Evolutionary conservation across 1,284 basidiomycete species (phyloP).

Genomic region (Boletus sp.): DNA sequence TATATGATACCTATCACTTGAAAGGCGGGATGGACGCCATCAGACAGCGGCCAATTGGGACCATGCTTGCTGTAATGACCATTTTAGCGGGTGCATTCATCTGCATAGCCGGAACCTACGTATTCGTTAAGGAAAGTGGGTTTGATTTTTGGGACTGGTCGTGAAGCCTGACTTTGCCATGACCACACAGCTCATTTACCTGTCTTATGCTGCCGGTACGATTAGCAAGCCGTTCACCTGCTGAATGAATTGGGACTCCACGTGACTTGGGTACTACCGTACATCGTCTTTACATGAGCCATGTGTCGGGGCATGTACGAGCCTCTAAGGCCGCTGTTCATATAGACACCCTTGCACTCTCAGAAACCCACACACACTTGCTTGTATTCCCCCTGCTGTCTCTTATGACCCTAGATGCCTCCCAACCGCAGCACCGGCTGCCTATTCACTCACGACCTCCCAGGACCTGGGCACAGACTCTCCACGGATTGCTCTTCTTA

Average conservation of each 20-base stretch:
- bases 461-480: slow-evolving; percentile 49
- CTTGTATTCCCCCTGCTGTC: slow-evolving; percentile 1
- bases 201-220: too few species aligned
- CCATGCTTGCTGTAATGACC: slow-evolving; percentile 41
- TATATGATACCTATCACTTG: slow-evolving; percentile 43
- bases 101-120: slow-evolving; percentile 47
- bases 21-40: slow-evolving; percentile 36
- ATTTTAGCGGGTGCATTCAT: slow-evolving; percentile 50
- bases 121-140: slow-evolving; percentile 43
- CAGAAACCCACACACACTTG: background rate
- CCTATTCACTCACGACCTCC: slow-evolving; percentile 59
- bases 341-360: slow-evolving; percentile 10
- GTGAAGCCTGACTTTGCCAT: background rate
- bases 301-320: background rate
- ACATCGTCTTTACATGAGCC: slow-evolving; percentile 22
- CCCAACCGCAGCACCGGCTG: slow-evolving; percentile 40
- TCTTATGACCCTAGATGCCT: slow-evolving; percentile 22
- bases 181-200: too few species aligned
- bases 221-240: too few species aligned
- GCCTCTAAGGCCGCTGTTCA: slow-evolving; percentile 4
- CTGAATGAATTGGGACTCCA: slow-evolving; percentile 11
- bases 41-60: slow-evolving; percentile 28
- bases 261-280: slow-evolving; percentile 22
- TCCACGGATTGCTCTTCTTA: slow-evolving; percentile 52
- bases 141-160: too few species aligned